Evolutionary conservation across 2,329 filamentous ascomycete species (phyloP).

Genomic region (Rhynchosporium graminicola): DNA sequence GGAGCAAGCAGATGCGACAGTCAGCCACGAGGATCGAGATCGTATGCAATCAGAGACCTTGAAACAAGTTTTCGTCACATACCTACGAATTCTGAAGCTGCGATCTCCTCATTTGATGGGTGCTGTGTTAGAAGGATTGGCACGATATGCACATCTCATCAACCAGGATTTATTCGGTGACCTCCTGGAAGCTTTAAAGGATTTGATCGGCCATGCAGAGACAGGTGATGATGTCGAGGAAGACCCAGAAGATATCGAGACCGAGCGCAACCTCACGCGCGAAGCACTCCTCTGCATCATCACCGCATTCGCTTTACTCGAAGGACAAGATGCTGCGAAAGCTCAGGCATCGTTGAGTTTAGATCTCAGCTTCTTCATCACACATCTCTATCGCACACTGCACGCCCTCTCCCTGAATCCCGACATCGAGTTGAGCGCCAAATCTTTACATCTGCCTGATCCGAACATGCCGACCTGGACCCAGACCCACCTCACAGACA

Average conservation of each 20-base stretch:
- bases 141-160: conserved; percentile 93
- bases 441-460: conserved; percentile 70
- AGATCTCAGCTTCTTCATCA: conserved; percentile 93
- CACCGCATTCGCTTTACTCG: conserved; percentile 93
- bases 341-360: conserved; percentile 79
- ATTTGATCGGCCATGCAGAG: conserved; percentile 79
- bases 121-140: conserved; percentile 91
- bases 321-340: conserved; percentile 89
- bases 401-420: conserved; percentile 77
- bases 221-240: conserved; percentile 50
- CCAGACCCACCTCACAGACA: conserved; percentile 31
- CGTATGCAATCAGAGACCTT: conserved; percentile 93
- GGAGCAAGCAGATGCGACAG: conserved; percentile 85
- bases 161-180: conserved; percentile 99
- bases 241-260: conserved; percentile 51
- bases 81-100: conserved; percentile 91
- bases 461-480: conserved; percentile 53
- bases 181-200: conserved; percentile 88
- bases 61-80: conserved; percentile 92
- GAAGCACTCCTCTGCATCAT: conserved; percentile 92
- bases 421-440: conserved; percentile 80
- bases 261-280: conserved; percentile 73
- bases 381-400: conserved; percentile 86
- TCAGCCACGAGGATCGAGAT: conserved; percentile 90
- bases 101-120: conserved; percentile 86